Percentiles rank a stretch among this genome's conserved stretches.
These are phyloP conservation scores for Sporothrix inflata DNA, from an alignment of 2,329 filamentous ascomycete species.

Conservation along the genomic window DNA sequence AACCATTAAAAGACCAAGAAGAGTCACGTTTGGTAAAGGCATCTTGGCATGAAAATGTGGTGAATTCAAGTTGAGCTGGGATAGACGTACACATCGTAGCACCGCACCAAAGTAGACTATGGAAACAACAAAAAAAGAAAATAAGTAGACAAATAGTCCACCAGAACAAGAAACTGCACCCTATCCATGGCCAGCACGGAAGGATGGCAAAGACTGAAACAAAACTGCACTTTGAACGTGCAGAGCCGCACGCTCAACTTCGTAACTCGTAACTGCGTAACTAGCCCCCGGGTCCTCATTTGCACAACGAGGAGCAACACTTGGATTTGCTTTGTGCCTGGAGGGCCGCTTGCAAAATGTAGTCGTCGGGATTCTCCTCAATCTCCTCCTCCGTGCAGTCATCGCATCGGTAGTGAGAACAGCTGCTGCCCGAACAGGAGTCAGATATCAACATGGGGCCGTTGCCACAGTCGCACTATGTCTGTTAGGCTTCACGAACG, in stretches of 20 bases:
- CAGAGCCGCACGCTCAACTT: background rate
- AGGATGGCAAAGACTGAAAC: background rate
- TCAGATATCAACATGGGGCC: constrained; percentile 9
- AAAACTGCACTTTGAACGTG: background rate
- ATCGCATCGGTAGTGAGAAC: background rate
- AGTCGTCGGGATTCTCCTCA: constrained; percentile 9
- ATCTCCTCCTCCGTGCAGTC: constrained; percentile 18
- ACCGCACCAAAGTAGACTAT: background rate
- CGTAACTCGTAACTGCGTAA: background rate
- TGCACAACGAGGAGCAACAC: background rate
- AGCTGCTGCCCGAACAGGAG: background rate
- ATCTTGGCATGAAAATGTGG: background rate
- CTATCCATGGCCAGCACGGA: background rate
- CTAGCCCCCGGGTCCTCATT: background rate
- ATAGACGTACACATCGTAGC: constrained; percentile 1
- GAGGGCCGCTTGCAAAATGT: background rate
- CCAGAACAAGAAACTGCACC: background rate
- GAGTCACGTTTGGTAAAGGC: background rate
- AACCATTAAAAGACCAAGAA: background rate
- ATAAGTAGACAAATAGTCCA: background rate
- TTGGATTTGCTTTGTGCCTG: background rate
- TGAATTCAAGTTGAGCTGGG: background rate
- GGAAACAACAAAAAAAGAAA: background rate
- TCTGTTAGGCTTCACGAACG: too few relatives aligned
- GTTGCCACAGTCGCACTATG: constrained; percentile 1